Conservation (phyloP, 2,329 filamentous ascomycete species). For the Dothistroma pini region DNA sequence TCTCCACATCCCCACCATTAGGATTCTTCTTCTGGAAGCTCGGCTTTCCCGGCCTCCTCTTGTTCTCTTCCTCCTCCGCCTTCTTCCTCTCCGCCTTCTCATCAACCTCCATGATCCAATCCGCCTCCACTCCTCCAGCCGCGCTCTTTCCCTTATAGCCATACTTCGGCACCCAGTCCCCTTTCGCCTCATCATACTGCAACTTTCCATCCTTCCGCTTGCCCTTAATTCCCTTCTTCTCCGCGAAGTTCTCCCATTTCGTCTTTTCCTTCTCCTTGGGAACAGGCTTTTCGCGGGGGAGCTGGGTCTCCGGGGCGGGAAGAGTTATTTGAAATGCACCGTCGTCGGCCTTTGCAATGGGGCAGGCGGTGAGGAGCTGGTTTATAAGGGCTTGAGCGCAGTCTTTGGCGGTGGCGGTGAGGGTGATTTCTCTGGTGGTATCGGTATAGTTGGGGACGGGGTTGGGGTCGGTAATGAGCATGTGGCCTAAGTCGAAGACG, state of each 20-base stretch:
- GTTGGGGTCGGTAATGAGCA: conserved; percentile 84
- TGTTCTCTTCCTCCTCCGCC: conserved; percentile 56
- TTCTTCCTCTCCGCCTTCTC: conserved; percentile 60
- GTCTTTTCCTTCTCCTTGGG: conserved; percentile 78
- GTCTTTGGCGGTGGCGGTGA: conserved; percentile 75
- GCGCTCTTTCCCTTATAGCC: conserved; percentile 91
- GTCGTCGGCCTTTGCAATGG: conserved; percentile 66
- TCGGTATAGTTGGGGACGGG: conserved; percentile 58
- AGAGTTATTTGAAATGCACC: conserved; percentile 68
- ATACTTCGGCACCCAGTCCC: conserved; percentile 92
- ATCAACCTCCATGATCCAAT: conserved; percentile 90
- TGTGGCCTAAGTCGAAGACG: conserved; percentile 85
- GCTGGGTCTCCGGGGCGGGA: conserved; percentile 62
- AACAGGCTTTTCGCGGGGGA: conserved; percentile 90
- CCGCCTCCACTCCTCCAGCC: conserved; percentile 62
- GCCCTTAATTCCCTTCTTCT: conserved; percentile 92
- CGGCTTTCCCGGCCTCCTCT: conserved; percentile 11
- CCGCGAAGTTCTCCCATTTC: conserved; percentile 94
- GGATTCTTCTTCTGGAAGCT: neutral
- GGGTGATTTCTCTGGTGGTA: conserved; percentile 56
- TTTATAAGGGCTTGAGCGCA: conserved; percentile 90
- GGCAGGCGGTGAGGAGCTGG: conserved; percentile 86
- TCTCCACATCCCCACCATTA: conserved; percentile 14
- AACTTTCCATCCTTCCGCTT: conserved; percentile 80
- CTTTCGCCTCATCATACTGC: conserved; percentile 76